phyloP scores from a whole-genome alignment of 148 eudicot species.

The Mesembryanthemum crystallinum region DNA sequence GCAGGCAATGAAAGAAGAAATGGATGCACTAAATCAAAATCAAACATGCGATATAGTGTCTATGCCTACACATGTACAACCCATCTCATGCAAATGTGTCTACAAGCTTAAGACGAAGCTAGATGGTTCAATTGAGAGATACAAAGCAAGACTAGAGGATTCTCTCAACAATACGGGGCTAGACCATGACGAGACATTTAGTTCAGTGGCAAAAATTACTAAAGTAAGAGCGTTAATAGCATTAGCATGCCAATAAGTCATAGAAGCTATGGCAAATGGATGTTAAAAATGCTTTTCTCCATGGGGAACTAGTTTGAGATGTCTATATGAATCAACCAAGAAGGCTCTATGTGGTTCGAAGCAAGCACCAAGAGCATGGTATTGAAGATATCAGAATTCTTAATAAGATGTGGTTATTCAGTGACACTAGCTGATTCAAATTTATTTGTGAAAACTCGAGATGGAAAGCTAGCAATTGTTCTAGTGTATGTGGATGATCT shows the following conservation, averaged over 20 bases:
- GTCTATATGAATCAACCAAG: background rate
- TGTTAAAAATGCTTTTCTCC: background rate
- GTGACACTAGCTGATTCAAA: background rate
- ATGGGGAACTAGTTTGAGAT: background rate
- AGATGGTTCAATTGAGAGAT: constrained; percentile 17
- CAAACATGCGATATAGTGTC: constrained; percentile 15
- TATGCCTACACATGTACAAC: constrained; percentile 1
- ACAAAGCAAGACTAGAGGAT: constrained; percentile 14
- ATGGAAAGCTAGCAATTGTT: background rate
- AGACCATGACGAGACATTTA: no score
- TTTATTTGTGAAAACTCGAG: background rate
- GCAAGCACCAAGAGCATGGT: background rate
- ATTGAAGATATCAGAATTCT: background rate
- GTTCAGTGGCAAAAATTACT: background rate
- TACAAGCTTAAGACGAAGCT: background rate
- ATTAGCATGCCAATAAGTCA: background rate
- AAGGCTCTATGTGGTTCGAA: background rate
- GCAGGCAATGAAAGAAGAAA: background rate
- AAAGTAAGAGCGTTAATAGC: background rate
- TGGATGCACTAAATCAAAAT: constrained; percentile 13
- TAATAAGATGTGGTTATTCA: no score
- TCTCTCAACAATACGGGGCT: constrained; percentile 17
- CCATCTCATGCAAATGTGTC: background rate
- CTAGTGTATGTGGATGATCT: background rate
- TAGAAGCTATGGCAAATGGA: background rate